Conservation (phyloP, 768 basidiomycete genomes). For the Russula lepida region DNA sequence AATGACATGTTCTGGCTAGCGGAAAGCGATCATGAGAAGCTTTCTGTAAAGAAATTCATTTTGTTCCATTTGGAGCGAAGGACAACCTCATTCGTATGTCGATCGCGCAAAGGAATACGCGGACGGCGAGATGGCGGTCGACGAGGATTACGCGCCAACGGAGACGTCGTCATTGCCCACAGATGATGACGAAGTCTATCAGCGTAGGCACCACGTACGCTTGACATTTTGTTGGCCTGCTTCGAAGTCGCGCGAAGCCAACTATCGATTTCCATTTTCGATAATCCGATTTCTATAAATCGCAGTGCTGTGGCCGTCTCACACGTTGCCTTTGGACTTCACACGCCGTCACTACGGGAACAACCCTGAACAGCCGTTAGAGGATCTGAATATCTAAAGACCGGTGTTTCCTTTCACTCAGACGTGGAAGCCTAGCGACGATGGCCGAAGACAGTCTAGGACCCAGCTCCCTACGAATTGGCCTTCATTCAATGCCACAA, state of each 20-base stretch:
- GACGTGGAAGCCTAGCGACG: not conserved
- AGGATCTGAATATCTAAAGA: too few relatives aligned
- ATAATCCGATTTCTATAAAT: not conserved
- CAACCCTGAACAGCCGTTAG: not conserved
- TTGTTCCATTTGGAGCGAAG: not conserved
- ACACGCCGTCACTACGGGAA: not conserved
- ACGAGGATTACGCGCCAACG: too few relatives aligned
- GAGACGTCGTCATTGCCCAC: too few relatives aligned
- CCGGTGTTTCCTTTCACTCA: not conserved
- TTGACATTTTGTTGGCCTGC: not conserved
- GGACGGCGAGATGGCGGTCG: too few relatives aligned
- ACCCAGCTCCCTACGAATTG: too few relatives aligned
- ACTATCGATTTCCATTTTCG: not conserved
- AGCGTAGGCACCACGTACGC: too few relatives aligned
- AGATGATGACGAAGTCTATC: too few relatives aligned
- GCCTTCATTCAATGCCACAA: too few relatives aligned
- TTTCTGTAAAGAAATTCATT: slow-evolving; percentile 1
- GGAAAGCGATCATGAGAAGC: not conserved
- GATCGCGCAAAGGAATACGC: not conserved
- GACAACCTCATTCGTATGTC: not conserved
- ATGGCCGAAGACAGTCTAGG: not conserved
- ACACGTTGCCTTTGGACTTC: not conserved
- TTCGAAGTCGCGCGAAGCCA: slow-evolving; percentile 6
- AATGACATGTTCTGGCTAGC: not conserved
- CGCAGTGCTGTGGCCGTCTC: not conserved